Base-by-base conservation (phyloP, 371 early-diverging fungal genomes). In the Syncephalastrum sp. region DNA sequence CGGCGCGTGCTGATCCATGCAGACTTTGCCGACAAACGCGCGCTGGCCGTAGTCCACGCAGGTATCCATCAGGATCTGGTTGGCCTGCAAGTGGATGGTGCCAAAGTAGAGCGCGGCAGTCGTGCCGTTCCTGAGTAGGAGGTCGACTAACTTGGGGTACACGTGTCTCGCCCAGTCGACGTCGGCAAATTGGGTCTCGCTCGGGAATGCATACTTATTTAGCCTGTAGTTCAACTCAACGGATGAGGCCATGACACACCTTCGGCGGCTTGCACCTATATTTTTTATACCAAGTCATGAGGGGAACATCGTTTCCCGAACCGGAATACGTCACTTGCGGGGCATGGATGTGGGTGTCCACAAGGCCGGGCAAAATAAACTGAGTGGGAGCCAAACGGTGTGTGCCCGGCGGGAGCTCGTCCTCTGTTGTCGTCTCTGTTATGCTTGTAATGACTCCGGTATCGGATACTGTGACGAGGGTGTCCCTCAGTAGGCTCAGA, bases 321-420 rank as follows among this genome's bases (percentile, higher is more conserved):
- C 90, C 90, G 23, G 84, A 64, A 59, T 77, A 84, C 16, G 80
- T 64, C 55, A 80, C 82, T 73, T 89, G 90, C n/a, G 90, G 85
- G 6, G 87, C 86, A 60, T 89, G 90, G 0, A 79, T 77, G 69
- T 89, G 89, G n/a, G 87, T 88, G 50, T 89, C 89, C 53, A 89
- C 69, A 42, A 88, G 75, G 2, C 90, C 79, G 3, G 81, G 89
- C 57, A 85, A 61, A 46, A 89, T 67, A 55, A 87, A 78, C 57
- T 60, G 61, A 3, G 59, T 59, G 10, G 52, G 21, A 5, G 14
- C 17, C 16, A 43, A 0, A 59, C 17, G 13, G 10, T 43, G 8
- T 47, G 25, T 13, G 7, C 38, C 12, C 21, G 49, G 38, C 13
- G 57, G 14, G 19, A 47, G 41, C 14, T 57, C 49, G 43, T n/a